A percentile compares a stretch with the other conserved stretches of the same genome.
These are phyloP conservation scores for Cucumis sativus DNA, from an alignment of 306 rosid species.

Conservation along the genomic window DNA sequence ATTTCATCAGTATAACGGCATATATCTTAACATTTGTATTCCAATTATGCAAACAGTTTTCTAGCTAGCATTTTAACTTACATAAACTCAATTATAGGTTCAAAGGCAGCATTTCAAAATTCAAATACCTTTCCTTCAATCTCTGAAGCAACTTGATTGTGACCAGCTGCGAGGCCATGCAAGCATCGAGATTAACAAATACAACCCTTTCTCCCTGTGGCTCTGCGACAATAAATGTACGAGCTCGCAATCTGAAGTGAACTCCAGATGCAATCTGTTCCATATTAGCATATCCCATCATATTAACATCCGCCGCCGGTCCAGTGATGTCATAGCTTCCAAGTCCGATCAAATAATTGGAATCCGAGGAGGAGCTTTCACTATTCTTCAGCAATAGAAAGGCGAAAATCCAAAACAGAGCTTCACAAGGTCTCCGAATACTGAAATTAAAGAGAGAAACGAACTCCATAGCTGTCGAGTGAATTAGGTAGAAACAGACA, in stretches of 20 bases:
- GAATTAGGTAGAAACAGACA: background rate
- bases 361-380: slow-evolving; percentile 17
- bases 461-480: slow-evolving; percentile 19
- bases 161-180: slow-evolving; percentile 84
- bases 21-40: background rate
- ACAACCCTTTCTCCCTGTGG: slow-evolving; percentile 58
- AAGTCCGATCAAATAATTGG: slow-evolving; percentile 65
- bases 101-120: background rate
- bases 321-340: slow-evolving; percentile 95
- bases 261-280: slow-evolving; percentile 64
- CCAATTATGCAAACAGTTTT: background rate
- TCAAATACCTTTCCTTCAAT: slow-evolving; percentile 67
- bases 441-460: background rate
- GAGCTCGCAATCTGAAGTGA: slow-evolving; percentile 75
- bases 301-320: slow-evolving; percentile 89
- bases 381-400: slow-evolving; percentile 5
- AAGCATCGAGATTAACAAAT: slow-evolving; percentile 90
- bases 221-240: slow-evolving; percentile 66
- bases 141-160: slow-evolving; percentile 67
- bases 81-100: background rate
- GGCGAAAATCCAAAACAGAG: slow-evolving; percentile 10
- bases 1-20: background rate
- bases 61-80: background rate
- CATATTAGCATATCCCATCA: slow-evolving; percentile 86
- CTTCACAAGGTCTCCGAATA: slow-evolving; percentile 9